phyloP scores from a whole-genome alignment of 257 asterid species.

The Datura wrightii region DNA sequence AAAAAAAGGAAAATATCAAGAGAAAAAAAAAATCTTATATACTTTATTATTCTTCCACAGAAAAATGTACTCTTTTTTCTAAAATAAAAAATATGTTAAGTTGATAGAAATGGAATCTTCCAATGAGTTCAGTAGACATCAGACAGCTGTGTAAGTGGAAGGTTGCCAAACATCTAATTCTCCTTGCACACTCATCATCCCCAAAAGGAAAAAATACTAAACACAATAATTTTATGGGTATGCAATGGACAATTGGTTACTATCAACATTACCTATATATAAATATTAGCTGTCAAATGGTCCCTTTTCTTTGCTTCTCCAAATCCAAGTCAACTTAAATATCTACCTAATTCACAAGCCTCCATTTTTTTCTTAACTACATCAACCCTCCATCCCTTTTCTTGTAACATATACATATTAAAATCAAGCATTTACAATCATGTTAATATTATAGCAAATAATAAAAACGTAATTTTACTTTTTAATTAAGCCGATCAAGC shows the following conservation, averaged over 20 bases:
- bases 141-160: conserved; percentile 23
- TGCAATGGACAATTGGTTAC: neutral
- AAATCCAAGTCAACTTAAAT: conserved; percentile 12
- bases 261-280: too few relatives aligned
- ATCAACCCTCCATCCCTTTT: neutral
- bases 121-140: neutral
- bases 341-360: neutral
- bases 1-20: neutral
- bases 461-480: too few relatives aligned
- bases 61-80: neutral
- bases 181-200: neutral
- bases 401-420: neutral
- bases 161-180: conserved; percentile 22
- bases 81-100: neutral
- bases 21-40: neutral
- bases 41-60: neutral
- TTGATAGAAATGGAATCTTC: conserved; percentile 4
- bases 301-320: neutral
- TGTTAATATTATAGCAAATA: too few relatives aligned
- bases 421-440: too few relatives aligned
- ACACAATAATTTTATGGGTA: neutral
- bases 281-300: conserved; percentile 11
- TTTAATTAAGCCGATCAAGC: too few relatives aligned
- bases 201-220: neutral
- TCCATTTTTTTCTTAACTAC: neutral